phyloP scores from a whole-genome alignment of 495 filamentous ascomycete genomes.

The Neurospora terricola region DNA sequence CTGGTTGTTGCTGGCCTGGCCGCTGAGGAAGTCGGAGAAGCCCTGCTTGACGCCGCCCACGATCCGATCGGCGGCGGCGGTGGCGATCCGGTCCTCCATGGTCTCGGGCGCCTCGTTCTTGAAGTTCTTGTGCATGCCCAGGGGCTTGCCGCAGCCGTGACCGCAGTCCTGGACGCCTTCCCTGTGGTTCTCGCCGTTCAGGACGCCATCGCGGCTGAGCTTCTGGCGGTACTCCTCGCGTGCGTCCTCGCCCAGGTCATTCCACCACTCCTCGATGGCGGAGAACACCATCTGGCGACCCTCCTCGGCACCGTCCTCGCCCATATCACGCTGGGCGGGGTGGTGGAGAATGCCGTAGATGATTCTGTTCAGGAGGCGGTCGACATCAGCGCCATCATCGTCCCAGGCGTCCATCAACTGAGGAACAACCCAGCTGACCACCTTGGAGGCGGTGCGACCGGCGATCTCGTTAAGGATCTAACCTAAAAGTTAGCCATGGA shows the following conservation, averaged over 20 bases:
- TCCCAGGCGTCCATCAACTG: conserved; percentile 83
- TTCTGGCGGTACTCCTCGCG: conserved; percentile 56
- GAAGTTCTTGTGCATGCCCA: conserved; percentile 37
- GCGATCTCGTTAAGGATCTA: conserved; percentile 79
- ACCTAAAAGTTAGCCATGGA: conserved; percentile 15
- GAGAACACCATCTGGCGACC: conserved; percentile 68
- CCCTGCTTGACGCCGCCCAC: conserved; percentile 35
- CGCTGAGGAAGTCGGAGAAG: conserved; percentile 23
- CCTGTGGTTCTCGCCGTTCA: conserved; percentile 68
- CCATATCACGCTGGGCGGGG: conserved; percentile 60
- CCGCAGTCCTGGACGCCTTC: conserved; percentile 74
- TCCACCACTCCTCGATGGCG: conserved; percentile 74
- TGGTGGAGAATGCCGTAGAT: conserved; percentile 81
- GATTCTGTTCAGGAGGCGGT: conserved; percentile 60
- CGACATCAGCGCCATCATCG: conserved; percentile 55
- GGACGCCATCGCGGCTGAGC: conserved; percentile 66
- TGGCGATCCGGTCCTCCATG: conserved; percentile 37
- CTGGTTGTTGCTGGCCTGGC: conserved; percentile 22
- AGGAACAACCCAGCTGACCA: conserved; percentile 74
- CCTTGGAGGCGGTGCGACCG: conserved; percentile 65
- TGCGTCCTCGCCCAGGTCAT: conserved; percentile 46
- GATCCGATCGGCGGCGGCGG: conserved; percentile 34
- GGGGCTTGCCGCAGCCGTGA: conserved; percentile 65
- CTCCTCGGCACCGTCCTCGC: conserved; percentile 62
- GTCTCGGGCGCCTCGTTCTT: conserved; percentile 18